A percentile compares a stretch with the other conserved stretches of the same genome.
Evolutionary conservation across 1,139 yeast species (phyloP).

Genomic region (Candida pseudocylindracea): DNA sequence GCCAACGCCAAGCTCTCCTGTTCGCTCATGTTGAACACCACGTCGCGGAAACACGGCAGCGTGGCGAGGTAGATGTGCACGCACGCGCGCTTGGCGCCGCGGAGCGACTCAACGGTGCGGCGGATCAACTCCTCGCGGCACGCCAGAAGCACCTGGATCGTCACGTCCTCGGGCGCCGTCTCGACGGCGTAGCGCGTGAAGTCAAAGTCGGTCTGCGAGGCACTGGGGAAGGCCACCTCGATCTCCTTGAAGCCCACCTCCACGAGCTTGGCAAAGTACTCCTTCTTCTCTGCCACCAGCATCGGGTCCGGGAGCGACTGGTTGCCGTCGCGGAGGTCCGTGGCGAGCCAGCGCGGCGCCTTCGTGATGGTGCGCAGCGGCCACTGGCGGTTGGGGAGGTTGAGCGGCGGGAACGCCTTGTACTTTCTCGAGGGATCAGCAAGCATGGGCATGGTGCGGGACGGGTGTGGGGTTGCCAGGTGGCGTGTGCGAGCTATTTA

Average conservation of each 20-base stretch:
- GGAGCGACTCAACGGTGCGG: constrained; percentile 1
- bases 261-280: constrained; percentile 1
- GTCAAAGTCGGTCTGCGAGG: constrained; percentile 1
- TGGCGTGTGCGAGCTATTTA: too few species aligned
- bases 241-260: constrained; percentile 1
- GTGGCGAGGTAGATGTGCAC: constrained; percentile 1
- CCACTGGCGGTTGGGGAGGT: constrained; percentile 1
- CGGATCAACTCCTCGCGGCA: constrained; percentile 1
- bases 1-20: not conserved
- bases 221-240: constrained; percentile 1
- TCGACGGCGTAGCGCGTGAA: constrained; percentile 1
- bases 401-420: not conserved
- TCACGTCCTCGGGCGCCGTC: constrained; percentile 1
- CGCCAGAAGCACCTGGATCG: not conserved
- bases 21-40: not conserved
- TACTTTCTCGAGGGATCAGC: constrained; percentile 1
- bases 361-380: not conserved
- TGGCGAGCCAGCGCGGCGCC: constrained; percentile 1
- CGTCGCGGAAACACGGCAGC: not conserved
- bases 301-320: constrained; percentile 1
- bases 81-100: constrained; percentile 1
- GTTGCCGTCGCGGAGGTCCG: constrained; percentile 1
- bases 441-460: not conserved
- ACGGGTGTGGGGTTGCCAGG: not conserved
- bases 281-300: constrained; percentile 1